A percentile compares a stretch with the other conserved stretches of the same genome.
These are phyloP conservation scores for Mrakia gelida DNA, from an alignment of 768 basidiomycete genomes.

Conservation along the genomic window DNA sequence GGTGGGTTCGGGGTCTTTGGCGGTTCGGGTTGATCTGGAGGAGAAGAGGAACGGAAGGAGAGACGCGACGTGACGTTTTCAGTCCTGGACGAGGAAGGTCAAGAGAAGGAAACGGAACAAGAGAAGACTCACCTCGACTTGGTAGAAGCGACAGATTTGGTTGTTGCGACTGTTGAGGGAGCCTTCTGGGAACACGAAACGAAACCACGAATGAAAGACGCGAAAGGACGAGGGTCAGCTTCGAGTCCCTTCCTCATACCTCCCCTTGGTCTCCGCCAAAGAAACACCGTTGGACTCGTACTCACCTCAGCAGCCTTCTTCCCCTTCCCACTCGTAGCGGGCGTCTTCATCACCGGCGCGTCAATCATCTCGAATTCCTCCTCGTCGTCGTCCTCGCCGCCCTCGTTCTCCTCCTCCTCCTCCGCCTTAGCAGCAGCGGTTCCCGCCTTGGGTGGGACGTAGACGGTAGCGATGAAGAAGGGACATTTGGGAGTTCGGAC, in stretches of 20 bases:
- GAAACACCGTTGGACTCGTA: too few species aligned
- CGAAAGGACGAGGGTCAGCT: neutral
- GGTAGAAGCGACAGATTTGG: constrained; percentile 5
- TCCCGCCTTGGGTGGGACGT: neutral
- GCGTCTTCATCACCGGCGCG: constrained; percentile 17
- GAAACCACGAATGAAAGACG: neutral
- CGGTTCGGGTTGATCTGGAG: neutral
- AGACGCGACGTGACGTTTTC: too few species aligned
- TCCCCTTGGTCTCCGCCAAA: neutral
- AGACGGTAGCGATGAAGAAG: constrained; percentile 14
- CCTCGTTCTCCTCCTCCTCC: constrained; percentile 1
- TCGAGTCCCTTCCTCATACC: too few species aligned
- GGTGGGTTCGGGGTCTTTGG: constrained; percentile 9
- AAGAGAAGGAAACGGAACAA: neutral
- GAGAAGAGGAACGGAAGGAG: neutral
- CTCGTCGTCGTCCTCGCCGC: constrained; percentile 6
- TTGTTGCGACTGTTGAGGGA: constrained; percentile 10
- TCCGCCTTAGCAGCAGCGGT: neutral
- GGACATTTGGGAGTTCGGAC: constrained; percentile 20
- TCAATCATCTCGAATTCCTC: constrained; percentile 29
- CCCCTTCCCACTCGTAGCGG: neutral
- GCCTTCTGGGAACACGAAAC: neutral
- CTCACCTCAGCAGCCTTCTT: constrained; percentile 5
- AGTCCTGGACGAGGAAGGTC: neutral
- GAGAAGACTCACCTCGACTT: neutral